phyloP scores from a whole-genome alignment of 1,284 basidiomycete species.

The Trichosporon ovoides region DNA sequence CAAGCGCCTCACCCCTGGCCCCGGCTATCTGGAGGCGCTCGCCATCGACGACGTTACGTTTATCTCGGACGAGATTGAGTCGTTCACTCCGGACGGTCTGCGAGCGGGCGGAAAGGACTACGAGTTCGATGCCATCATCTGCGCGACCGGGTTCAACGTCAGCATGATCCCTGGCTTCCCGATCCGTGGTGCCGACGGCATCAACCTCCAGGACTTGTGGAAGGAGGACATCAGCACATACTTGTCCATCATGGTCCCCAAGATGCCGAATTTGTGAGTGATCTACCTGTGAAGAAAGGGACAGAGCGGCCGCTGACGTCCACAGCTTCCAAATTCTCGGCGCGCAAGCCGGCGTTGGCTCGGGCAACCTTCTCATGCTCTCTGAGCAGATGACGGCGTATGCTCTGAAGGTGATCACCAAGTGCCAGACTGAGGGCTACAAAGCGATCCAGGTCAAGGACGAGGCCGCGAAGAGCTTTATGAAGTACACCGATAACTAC shows the following conservation, averaged over 20 bases:
- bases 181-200: constrained; percentile 21
- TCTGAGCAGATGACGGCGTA: constrained; percentile 20
- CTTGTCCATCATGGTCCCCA: constrained; percentile 27
- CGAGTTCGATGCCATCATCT: constrained; percentile 32
- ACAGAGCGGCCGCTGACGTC: neutral
- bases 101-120: constrained; percentile 21
- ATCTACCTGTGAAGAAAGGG: too few species aligned
- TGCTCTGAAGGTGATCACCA: constrained; percentile 17
- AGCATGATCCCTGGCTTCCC: constrained; percentile 33
- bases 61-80: constrained; percentile 20
- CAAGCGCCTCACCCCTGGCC: constrained; percentile 38
- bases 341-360: constrained; percentile 8
- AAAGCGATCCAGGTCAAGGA: constrained; percentile 25
- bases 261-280: constrained; percentile 33
- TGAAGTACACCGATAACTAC: constrained; percentile 30
- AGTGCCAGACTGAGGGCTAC: constrained; percentile 17
- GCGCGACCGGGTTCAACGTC: constrained; percentile 39
- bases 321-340: constrained; percentile 16
- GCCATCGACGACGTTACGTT: constrained; percentile 30
- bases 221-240: constrained; percentile 29
- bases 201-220: constrained; percentile 38
- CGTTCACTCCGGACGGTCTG: constrained; percentile 28
- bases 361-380: constrained; percentile 18
- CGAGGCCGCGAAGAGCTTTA: constrained; percentile 30
- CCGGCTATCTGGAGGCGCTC: constrained; percentile 42